phyloP scores from a whole-genome alignment of 371 early-diverging fungal genomes.

The Mortierella sp. region DNA sequence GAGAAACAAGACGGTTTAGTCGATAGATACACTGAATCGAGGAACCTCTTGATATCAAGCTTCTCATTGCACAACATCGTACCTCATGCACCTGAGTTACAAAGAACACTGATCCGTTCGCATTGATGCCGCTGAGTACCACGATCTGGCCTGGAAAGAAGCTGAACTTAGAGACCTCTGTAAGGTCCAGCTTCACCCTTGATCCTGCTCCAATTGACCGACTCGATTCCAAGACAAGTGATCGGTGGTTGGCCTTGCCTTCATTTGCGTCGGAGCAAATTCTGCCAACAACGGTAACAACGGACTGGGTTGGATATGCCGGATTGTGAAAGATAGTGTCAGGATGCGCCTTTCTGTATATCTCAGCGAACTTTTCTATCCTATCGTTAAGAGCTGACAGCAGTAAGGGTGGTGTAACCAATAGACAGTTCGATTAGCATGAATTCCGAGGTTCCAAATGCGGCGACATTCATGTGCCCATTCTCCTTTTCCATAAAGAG shows the following conservation, averaged over 20 bases:
- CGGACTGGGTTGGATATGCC: slow-evolving; percentile 60
- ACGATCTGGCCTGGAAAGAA: slow-evolving; percentile 83
- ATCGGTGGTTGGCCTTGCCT: slow-evolving; percentile 73
- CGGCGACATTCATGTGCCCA: background rate
- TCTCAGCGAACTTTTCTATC: slow-evolving; percentile 71
- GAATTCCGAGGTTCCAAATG: too few relatives aligned
- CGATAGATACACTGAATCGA: too few relatives aligned
- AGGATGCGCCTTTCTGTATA: slow-evolving; percentile 59
- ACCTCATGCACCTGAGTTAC: slow-evolving; percentile 54
- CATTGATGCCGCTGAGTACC: slow-evolving; percentile 58
- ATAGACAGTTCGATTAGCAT: too few relatives aligned
- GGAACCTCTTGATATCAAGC: too few relatives aligned
- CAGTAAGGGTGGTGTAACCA: background rate
- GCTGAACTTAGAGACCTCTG: slow-evolving; percentile 61
- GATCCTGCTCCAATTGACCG: slow-evolving; percentile 75
- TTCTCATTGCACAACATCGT: background rate
- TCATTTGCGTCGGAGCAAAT: slow-evolving; percentile 76
- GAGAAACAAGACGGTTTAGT: too few relatives aligned
- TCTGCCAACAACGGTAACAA: slow-evolving; percentile 75
- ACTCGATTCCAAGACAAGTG: slow-evolving; percentile 82
- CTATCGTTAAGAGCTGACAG: slow-evolving; percentile 67
- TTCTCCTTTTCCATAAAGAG: background rate
- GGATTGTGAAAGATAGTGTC: slow-evolving; percentile 72
- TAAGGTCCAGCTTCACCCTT: slow-evolving; percentile 73
- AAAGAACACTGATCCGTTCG: slow-evolving; percentile 56